Base-by-base conservation (phyloP, 2,329 filamentous ascomycete genomes). In the Alternaria sp. region DNA sequence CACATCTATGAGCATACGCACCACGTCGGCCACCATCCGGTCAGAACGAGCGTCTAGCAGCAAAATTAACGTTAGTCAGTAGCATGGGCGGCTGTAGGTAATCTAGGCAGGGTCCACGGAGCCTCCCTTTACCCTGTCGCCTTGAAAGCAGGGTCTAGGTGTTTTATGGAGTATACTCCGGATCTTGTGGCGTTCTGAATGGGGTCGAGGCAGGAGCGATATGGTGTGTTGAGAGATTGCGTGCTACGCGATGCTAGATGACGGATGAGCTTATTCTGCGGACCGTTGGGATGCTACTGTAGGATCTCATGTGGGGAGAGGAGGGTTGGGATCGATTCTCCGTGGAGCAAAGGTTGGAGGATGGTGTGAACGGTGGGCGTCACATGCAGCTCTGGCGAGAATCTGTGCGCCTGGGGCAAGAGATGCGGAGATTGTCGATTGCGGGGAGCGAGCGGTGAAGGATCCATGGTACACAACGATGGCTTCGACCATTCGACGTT, bases 261-360 rank as follows among this genome's bases (percentile, higher is more conserved):
- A 25, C 62, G 57, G 56, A 50, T 55, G 62, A 61, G 61, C 60
- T 64, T 67, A 64, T 62, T 57, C 40, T 65, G 54, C 63, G 65
- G 66, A 59, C 59, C 66, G 67, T 61, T 51, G 53, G 32, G 50
- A 57, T 40, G 36, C 58, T 40, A 59, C 50, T 57, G 25, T 53
- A 53, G 19, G 61, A 47, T 50, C 59, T 50, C 49, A 11, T 52
- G 30, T 28, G 44, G 25, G 53, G 45, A 49, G 25, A 46, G n/a
- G 40, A 32, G 52, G 50, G 44, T 45, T 64, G 56, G 61, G 30
- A 40, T 40, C 49, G 40, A 53, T 30, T 57, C 15, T 43, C 23
- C 47, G 49, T 32, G 30, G 50, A 59, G 43, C 40, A 45, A n/a
- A 51, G 46, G 12, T 36, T 19, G 40, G 45, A 50, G 17, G 25